A percentile compares a stretch with the other conserved stretches of the same genome.
Evolutionary conservation across 1,139 yeast genomes (phyloP).

Genomic region (Debaryomyces coudertii): DNA sequence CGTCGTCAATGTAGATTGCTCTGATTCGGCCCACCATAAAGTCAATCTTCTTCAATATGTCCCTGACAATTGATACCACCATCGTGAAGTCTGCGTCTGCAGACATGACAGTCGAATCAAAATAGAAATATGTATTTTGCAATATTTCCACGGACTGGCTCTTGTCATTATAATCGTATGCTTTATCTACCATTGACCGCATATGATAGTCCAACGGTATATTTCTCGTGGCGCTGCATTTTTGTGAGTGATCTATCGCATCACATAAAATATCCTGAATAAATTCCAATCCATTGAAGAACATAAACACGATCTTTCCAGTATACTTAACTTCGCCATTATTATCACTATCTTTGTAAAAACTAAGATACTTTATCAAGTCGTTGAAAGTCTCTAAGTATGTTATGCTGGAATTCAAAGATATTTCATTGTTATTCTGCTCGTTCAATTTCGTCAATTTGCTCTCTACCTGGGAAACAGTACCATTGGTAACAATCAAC

Average conservation of each 20-base stretch:
- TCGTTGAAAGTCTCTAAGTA: constrained; percentile 33
- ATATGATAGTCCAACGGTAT: constrained; percentile 8
- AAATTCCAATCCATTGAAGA: constrained; percentile 40
- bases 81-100: constrained; percentile 27
- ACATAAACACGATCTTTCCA: constrained; percentile 44
- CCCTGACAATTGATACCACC: constrained; percentile 37
- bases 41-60: constrained; percentile 38
- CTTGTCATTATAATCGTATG: not conserved
- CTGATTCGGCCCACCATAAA: constrained; percentile 39
- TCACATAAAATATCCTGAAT: constrained; percentile 37
- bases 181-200: constrained; percentile 3
- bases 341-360: constrained; percentile 14
- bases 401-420: constrained; percentile 28
- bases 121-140: constrained; percentile 38
- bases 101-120: constrained; percentile 32
- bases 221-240: not conserved
- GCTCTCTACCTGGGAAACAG: constrained; percentile 34
- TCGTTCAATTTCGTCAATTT: constrained; percentile 30
- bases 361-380: constrained; percentile 22
- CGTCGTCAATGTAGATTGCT: constrained; percentile 41
- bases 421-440: constrained; percentile 30
- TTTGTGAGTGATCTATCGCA: constrained; percentile 30
- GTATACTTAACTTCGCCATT: constrained; percentile 17
- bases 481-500: constrained; percentile 40
- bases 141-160: constrained; percentile 13